These are phyloP conservation scores for Ophiostoma piceae DNA, from an alignment of 2,329 filamentous ascomycete genomes.

Conservation along the genomic window DNA sequence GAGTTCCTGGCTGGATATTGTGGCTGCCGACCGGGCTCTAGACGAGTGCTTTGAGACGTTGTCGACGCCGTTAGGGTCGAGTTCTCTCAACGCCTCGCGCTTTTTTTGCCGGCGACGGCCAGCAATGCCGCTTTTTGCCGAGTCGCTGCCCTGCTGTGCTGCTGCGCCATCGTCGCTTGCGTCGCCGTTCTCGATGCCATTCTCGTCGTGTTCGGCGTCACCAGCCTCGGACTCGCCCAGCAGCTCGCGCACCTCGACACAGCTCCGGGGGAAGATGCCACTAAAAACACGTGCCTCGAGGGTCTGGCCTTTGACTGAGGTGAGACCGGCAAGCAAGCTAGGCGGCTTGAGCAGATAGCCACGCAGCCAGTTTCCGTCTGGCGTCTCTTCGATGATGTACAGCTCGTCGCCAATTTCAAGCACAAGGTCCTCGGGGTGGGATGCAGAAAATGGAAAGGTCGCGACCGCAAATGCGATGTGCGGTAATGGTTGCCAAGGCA, in stretches of 20 bases:
- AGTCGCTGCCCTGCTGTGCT: conserved; percentile 41
- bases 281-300: conserved; percentile 95
- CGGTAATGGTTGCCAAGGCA: conserved; percentile 96
- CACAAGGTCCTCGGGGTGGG: conserved; percentile 82
- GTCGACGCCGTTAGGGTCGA: conserved; percentile 24
- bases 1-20: conserved; percentile 34
- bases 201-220: conserved; percentile 42
- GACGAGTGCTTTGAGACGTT: conserved; percentile 13
- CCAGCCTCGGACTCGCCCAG: conserved; percentile 66
- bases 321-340: conserved; percentile 84
- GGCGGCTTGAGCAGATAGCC: conserved; percentile 94
- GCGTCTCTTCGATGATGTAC: conserved; percentile 96
- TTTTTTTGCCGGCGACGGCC: conserved; percentile 38
- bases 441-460: conserved; percentile 86
- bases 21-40: conserved; percentile 15
- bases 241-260: conserved; percentile 90
- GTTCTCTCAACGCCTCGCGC: conserved; percentile 25
- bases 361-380: conserved; percentile 86
- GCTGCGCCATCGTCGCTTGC: conserved; percentile 34
- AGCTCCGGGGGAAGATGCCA: conserved; percentile 93
- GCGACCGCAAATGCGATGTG: conserved; percentile 97
- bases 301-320: conserved; percentile 83
- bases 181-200: conserved; percentile 33
- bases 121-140: conserved; percentile 50
- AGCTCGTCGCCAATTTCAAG: conserved; percentile 97